These are phyloP conservation scores for Neostapfia colusana DNA, from an alignment of 176 grass and related monocot species.

Conservation along the genomic window DNA sequence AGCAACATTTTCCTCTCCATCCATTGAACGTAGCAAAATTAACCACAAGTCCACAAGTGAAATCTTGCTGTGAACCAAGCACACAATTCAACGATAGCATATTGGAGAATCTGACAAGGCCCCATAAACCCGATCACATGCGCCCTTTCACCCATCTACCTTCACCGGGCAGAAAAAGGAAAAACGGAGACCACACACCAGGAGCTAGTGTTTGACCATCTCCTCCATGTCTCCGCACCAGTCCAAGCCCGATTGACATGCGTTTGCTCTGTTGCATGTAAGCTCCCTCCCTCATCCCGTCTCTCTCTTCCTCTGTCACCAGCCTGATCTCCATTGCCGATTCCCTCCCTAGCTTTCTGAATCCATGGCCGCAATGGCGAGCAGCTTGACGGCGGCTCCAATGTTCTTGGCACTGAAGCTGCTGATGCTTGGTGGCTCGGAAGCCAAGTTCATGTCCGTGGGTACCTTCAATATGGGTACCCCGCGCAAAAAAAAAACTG, in stretches of 20 bases:
- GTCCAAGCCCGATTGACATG: slow-evolving; percentile 72
- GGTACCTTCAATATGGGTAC: too few species aligned
- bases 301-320: not conserved
- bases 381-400: slow-evolving; percentile 19
- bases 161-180: not conserved
- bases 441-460: slow-evolving; percentile 54
- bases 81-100: not conserved
- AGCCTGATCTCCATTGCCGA: slow-evolving; percentile 36
- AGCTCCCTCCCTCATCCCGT: slow-evolving; percentile 22
- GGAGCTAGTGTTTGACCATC: slow-evolving; percentile 38
- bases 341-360: slow-evolving; percentile 24
- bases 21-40: not conserved
- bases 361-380: slow-evolving; percentile 34
- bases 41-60: not conserved
- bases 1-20: not conserved
- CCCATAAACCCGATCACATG: slow-evolving; percentile 37
- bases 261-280: slow-evolving; percentile 60
- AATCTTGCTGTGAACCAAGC: not conserved
- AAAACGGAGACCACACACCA: slow-evolving; percentile 35
- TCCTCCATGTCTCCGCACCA: slow-evolving; percentile 43
- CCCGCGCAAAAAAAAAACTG: too few species aligned
- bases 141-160: slow-evolving; percentile 15
- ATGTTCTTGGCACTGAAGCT: slow-evolving; percentile 21
- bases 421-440: slow-evolving; percentile 24
- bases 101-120: slow-evolving; percentile 12